These are phyloP conservation scores for Trametes hirsuta DNA, from an alignment of 1,284 basidiomycete species.

Conservation along the genomic window DNA sequence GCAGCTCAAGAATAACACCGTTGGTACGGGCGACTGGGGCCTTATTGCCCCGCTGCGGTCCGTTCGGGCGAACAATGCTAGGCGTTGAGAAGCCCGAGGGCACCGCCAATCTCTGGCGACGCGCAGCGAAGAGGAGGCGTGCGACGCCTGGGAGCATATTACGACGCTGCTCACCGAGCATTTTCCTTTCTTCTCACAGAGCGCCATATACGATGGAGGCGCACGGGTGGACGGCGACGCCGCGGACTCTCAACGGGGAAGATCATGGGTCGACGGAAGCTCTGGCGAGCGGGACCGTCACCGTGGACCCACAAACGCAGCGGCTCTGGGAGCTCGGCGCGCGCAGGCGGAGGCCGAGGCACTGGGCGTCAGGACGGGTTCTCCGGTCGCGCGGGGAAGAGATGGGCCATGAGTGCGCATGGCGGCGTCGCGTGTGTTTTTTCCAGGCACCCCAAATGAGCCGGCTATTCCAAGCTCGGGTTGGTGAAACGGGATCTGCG, in stretches of 20 bases:
- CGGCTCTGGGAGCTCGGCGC: not conserved
- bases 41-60: too few relatives aligned
- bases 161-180: too few relatives aligned
- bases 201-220: too few relatives aligned
- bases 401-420: conserved; percentile 1
- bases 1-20: too few relatives aligned
- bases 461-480: not conserved
- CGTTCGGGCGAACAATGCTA: too few relatives aligned
- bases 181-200: too few relatives aligned
- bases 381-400: conserved; percentile 17
- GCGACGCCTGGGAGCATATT: too few relatives aligned
- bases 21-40: too few relatives aligned
- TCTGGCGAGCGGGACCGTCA: not conserved
- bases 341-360: not conserved
- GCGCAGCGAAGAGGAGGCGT: too few relatives aligned
- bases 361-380: conserved; percentile 2
- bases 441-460: conserved; percentile 1
- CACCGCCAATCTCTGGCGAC: too few relatives aligned
- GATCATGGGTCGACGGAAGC: not conserved
- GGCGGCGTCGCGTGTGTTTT: not conserved
- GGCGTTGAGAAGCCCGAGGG: too few relatives aligned
- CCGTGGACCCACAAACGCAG: conserved; percentile 12
- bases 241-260: not conserved
- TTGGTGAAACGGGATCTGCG: not conserved
- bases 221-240: not conserved